Conservation (phyloP, 2,329 filamentous ascomycete species). For the Cladosporium oxysporum region DNA sequence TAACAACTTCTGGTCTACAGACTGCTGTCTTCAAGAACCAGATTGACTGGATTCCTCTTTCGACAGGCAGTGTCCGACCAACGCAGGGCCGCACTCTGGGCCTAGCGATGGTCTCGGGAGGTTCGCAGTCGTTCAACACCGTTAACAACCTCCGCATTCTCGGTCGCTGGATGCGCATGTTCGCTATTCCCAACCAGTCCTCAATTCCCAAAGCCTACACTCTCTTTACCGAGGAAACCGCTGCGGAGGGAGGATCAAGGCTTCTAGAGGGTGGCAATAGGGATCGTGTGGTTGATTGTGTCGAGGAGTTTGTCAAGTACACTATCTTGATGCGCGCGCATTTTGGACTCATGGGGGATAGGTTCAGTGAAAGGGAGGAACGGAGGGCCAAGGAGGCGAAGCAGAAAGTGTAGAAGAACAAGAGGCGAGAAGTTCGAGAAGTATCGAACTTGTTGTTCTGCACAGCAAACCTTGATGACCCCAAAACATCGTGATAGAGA, state of each 20-base stretch:
- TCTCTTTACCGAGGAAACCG: constrained; percentile 48
- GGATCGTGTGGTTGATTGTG: constrained; percentile 41
- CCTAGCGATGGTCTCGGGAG: constrained; percentile 64
- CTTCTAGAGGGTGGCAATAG: constrained; percentile 30
- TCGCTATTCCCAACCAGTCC: constrained; percentile 63
- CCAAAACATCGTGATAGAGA: no score
- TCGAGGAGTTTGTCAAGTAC: constrained; percentile 72
- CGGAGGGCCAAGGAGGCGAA: constrained; percentile 10
- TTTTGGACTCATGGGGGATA: constrained; percentile 61
- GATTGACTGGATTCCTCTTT: constrained; percentile 69
- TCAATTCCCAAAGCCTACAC: constrained; percentile 65
- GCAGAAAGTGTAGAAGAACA: background rate
- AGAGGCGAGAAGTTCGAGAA: background rate
- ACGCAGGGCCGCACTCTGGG: constrained; percentile 67
- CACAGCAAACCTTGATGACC: background rate
- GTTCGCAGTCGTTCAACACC: constrained; percentile 67
- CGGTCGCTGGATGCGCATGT: constrained; percentile 57
- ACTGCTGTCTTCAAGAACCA: constrained; percentile 70
- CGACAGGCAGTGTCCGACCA: constrained; percentile 61
- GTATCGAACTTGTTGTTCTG: no score
- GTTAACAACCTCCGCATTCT: constrained; percentile 65
- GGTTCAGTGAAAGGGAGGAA: constrained; percentile 58
- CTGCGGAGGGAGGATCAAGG: constrained; percentile 32
- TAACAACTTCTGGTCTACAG: constrained; percentile 31
- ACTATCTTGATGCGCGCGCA: constrained; percentile 65